Evolutionary conservation across 129 eudicot genomes (phyloP).

Genomic region (Flaveria bidentis): DNA sequence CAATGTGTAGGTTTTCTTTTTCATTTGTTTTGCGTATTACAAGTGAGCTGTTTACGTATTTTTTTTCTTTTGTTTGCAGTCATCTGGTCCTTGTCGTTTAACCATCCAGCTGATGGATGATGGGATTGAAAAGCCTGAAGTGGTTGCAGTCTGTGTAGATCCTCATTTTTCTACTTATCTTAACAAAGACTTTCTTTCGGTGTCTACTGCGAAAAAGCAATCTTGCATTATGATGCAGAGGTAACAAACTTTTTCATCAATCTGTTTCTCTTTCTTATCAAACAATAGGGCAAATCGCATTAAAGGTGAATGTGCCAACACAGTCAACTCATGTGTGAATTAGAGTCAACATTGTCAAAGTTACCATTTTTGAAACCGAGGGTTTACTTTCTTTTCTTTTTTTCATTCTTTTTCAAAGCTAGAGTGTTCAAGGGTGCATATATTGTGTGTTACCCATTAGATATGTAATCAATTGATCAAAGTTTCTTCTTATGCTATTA

Average conservation of each 20-base stretch:
- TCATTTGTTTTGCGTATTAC: background rate
- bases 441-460: too few relatives aligned
- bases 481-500: background rate
- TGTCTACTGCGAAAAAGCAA: conserved; percentile 53
- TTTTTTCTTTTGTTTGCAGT: conserved; percentile 42
- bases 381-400: background rate
- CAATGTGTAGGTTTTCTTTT: conserved; percentile 66
- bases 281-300: background rate
- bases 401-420: background rate
- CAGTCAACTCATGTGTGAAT: background rate
- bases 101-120: conserved; percentile 90
- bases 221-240: conserved; percentile 66
- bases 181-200: conserved; percentile 71
- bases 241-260: conserved; percentile 34
- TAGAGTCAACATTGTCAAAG: background rate
- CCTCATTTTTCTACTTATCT: conserved; percentile 84
- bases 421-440: too few relatives aligned
- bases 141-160: conserved; percentile 83
- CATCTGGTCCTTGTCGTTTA: conserved; percentile 57
- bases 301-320: background rate
- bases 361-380: background rate
- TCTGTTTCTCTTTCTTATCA: background rate
- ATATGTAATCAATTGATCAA: background rate
- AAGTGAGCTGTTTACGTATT: background rate
- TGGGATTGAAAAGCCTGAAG: conserved; percentile 84